Percentiles rank a stretch among this genome's conserved stretches.
Conservation (phyloP, 83 land plant genomes). For the Picea abies region DNA sequence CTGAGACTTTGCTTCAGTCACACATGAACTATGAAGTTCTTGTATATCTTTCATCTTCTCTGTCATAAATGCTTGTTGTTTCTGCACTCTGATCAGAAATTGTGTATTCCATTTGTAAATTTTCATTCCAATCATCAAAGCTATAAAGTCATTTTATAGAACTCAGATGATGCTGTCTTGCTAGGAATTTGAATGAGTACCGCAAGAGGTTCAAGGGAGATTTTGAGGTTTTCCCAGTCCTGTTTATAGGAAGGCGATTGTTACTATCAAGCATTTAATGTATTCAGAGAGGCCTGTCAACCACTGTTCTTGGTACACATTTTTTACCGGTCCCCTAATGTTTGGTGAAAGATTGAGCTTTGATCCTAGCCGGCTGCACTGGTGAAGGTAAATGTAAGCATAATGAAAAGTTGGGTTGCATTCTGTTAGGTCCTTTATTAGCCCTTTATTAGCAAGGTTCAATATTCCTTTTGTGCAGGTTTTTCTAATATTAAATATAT, state of each 20-base stretch:
- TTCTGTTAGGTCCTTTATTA: no score
- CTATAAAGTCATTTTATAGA: not conserved
- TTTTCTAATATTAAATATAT: no score
- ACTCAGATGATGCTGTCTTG: not conserved
- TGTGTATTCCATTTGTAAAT: constrained; percentile 13
- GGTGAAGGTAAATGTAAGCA: no score
- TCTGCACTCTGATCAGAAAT: not conserved
- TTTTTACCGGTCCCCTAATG: not conserved
- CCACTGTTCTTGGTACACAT: not conserved
- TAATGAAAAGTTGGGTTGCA: no score
- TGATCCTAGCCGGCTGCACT: no score
- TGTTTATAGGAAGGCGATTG: constrained; percentile 11
- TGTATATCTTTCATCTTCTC: no score
- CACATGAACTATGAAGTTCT: not conserved
- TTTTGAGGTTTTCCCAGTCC: constrained; percentile 8
- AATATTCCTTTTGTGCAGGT: no score
- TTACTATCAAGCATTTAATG: constrained; percentile 1
- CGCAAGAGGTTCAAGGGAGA: not conserved
- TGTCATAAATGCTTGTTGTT: not conserved
- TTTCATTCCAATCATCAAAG: not conserved
- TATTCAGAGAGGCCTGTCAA: constrained; percentile 6
- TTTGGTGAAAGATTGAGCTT: no score
- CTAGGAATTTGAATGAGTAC: constrained; percentile 4
- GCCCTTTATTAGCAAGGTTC: no score
- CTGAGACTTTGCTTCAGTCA: not conserved